Evolutionary conservation across 108 stramenopile genomes (phyloP), one percentile per base, ranked within the genome.

Genomic region (Pseudonitzschia pungens): DNA sequence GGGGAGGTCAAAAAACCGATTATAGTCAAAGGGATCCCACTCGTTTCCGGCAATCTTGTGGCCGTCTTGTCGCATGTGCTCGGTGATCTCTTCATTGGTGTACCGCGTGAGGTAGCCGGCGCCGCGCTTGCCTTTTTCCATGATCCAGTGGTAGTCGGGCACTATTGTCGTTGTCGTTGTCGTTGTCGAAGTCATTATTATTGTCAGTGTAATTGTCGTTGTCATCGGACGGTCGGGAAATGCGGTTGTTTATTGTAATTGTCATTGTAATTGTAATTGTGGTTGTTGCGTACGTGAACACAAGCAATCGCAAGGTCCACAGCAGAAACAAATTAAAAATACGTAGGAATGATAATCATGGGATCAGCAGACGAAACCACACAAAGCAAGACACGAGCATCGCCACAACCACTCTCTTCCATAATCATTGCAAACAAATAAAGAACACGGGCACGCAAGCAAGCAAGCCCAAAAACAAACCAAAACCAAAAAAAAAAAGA

Each of bases 21-120:
- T 62, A 10, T 64, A 63, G 41, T 85, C 86, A 74, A 92, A 92
- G 48, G 75, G 72, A 65, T 92, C 89, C 92, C 92, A 92, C 68
- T 92, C 92, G 56, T 92, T 92, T 12, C 92, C 92, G 0, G 83
- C 79, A 59, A 92, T 89, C n/a, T 84, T 67, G 73, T 79, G 79
- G 12, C 80, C 78, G 2, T 72, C 51, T 22, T 54, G 65, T 32
- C 42, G 11, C 87, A 90, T 88, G 26, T 79, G 69, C 5, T 69
- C 63, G 1, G 62, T 63, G 40, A 92, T 92, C 32, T 89, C 86
- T 24, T 82, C 51, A 73, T 90, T 92, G 20, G 80, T 58, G 71
- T 76, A 92, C 8, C 42, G 59, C 27, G 82, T 70, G 3, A 92
- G 68, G 59, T 80, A 92, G 69, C 92, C 92, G 28, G 92, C 92